Conservation (phyloP, 352 stramenopile genomes). For the Peronospora belbahrii region DNA sequence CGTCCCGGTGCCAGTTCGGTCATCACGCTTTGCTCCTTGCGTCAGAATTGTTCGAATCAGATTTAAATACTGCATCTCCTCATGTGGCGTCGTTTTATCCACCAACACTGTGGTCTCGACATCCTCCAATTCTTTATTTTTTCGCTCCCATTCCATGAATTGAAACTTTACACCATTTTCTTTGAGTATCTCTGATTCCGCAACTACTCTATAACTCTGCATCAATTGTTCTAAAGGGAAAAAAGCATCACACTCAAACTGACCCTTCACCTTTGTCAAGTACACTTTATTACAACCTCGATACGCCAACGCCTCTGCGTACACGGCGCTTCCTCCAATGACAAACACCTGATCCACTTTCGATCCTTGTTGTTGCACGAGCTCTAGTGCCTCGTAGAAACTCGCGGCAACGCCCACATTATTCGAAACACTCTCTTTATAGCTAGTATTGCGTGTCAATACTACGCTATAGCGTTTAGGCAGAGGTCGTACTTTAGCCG, state of each 20-base stretch:
- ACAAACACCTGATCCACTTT: constrained; percentile 92
- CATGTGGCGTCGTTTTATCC: constrained; percentile 28
- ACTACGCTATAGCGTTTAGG: constrained; percentile 94
- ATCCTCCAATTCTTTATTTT: neutral
- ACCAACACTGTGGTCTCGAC: constrained; percentile 1
- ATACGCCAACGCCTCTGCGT: constrained; percentile 87
- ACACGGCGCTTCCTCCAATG: constrained; percentile 94
- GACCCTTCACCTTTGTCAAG: constrained; percentile 86
- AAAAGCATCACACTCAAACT: constrained; percentile 89
- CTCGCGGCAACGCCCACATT: constrained; percentile 83
- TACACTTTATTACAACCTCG: constrained; percentile 82
- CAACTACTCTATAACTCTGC: constrained; percentile 37
- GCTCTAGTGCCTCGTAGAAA: constrained; percentile 87
- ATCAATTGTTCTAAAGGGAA: constrained; percentile 69
- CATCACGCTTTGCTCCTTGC: constrained; percentile 88
- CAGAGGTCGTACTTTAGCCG: constrained; percentile 92
- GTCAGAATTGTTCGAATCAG: constrained; percentile 95
- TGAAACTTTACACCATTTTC: constrained; percentile 78
- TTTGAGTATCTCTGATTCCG: constrained; percentile 48
- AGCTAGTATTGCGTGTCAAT: constrained; percentile 78
- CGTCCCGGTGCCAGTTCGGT: constrained; percentile 98
- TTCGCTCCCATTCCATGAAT: constrained; percentile 58
- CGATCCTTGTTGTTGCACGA: constrained; percentile 60
- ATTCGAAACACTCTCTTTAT: constrained; percentile 44
- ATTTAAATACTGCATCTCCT: constrained; percentile 83